Evolutionary conservation across 192 early-diverging fungal species (phyloP), one percentile per base, ranked within the genome.

Genomic region (Chytriomyces sp.): DNA sequence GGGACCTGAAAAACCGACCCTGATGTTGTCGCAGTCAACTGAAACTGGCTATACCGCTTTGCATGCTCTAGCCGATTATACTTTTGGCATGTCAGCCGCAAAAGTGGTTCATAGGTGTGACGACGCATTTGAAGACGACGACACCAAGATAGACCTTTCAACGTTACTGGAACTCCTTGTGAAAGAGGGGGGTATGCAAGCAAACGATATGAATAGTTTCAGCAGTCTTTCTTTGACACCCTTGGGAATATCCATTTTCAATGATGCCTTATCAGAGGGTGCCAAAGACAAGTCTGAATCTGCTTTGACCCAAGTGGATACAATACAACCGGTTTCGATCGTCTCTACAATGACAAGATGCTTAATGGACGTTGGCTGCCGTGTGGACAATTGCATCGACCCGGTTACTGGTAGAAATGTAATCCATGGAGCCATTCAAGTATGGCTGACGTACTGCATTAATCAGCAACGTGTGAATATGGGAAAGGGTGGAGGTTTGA

Each of bases 401-500:
- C 2, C 14, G 7, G 44, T 22, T 14, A 49, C 44, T n/a, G 62
- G 62, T 25, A 10, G 39, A 17, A 64, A 17, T 44, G 62, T 64
- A 0, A 30, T 64, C 12, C 62, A 64, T 28, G 62, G 62, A 41
- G 7, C 30, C 1, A n/a, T 64, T n/a, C 19, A 28, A n/a, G 22
- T 33, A 7, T 64, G 7, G 7, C 12, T 64, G 2, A 10, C 37
- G 8, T n/a, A 14, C 26, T 64, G 62, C 34, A 1, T 41, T 28
- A 28, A 37, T n/a, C 62, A 64, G 37, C 62, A 64, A 28, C 8
- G 39, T 0, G 17, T 41, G n/a, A 64, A 64, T 28, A 44, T 64
- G 39, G 34, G 25, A 14, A 3, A 33, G 12, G 14, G 17, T 17
- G 7, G 10, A 14, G 5, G 17, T 64, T 5, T 5, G 1, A 17